phyloP scores from a whole-genome alignment of 148 eudicot species.

The Chenopodium quinoa region DNA sequence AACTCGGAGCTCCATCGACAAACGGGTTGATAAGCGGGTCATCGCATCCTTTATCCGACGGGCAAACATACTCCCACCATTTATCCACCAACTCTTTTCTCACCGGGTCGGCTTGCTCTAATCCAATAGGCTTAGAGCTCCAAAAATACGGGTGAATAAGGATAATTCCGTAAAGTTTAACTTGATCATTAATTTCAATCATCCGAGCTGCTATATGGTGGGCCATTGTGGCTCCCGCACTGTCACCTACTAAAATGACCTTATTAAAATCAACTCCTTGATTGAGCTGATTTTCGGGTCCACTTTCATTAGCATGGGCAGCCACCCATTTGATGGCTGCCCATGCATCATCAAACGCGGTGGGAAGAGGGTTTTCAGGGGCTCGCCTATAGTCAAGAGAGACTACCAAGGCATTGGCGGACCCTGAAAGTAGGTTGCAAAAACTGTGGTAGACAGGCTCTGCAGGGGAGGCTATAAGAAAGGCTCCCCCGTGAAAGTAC shows the following conservation, averaged over 20 bases:
- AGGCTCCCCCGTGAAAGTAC: conserved; percentile 63
- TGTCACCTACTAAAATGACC: conserved; percentile 35
- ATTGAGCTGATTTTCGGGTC: conserved; percentile 26
- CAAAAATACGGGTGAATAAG: conserved; percentile 40
- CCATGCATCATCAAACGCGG: conserved; percentile 55
- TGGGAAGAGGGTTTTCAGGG: conserved; percentile 56
- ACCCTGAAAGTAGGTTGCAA: conserved; percentile 31
- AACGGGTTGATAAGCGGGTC: conserved; percentile 41
- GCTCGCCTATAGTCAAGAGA: conserved; percentile 47
- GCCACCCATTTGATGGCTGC: conserved; percentile 39
- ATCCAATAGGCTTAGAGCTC: conserved; percentile 33
- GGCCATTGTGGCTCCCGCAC: conserved; percentile 38
- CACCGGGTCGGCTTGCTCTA: conserved; percentile 22
- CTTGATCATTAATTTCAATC: background rate
- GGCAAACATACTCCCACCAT: conserved; percentile 41
- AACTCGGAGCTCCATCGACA: conserved; percentile 23
- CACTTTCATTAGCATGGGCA: conserved; percentile 15
- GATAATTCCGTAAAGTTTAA: conserved; percentile 22
- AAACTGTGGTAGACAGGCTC: conserved; percentile 45
- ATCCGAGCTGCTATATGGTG: conserved; percentile 27
- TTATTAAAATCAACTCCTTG: conserved; percentile 21
- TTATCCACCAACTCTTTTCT: conserved; percentile 37
- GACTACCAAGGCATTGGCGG: conserved; percentile 32
- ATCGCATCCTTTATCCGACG: conserved; percentile 28
- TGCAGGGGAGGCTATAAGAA: conserved; percentile 33